These are phyloP conservation scores for Furcasterigmium furcatum DNA, from an alignment of 2,329 filamentous ascomycete species.

Conservation along the genomic window DNA sequence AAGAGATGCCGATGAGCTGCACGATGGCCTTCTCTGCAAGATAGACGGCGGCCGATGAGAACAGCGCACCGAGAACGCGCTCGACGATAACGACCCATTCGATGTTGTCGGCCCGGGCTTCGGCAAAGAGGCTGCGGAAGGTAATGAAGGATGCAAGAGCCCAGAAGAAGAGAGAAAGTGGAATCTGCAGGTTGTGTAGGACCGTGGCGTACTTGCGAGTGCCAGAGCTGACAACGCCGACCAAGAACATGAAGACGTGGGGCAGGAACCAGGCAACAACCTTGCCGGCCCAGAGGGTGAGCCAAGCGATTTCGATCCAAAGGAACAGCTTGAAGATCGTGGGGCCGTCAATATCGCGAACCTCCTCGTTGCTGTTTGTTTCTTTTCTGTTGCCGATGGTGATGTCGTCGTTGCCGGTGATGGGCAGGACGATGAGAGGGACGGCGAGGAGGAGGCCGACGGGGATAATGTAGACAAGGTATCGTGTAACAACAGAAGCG, in stretches of 20 bases:
- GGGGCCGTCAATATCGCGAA: constrained; percentile 36
- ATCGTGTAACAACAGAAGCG: constrained; percentile 62
- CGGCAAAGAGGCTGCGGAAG: constrained; percentile 52
- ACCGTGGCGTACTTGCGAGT: constrained; percentile 69
- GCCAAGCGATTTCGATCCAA: constrained; percentile 68
- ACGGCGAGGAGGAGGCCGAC: constrained; percentile 58
- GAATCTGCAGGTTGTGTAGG: constrained; percentile 60
- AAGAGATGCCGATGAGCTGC: constrained; percentile 80
- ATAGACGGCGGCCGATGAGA: constrained; percentile 68
- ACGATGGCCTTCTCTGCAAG: constrained; percentile 76
- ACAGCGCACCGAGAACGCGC: constrained; percentile 62
- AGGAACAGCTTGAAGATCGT: constrained; percentile 60
- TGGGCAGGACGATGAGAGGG: constrained; percentile 55
- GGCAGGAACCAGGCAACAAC: constrained; percentile 60
- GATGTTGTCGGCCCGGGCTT: constrained; percentile 26
- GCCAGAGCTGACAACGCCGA: constrained; percentile 65
- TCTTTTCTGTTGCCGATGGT: constrained; percentile 33
- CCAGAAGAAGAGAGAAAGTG: constrained; percentile 68
- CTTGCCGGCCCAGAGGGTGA: constrained; percentile 65
- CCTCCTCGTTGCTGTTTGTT: no score
- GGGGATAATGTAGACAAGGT: constrained; percentile 66
- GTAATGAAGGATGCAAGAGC: constrained; percentile 59
- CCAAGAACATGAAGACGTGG: constrained; percentile 63
- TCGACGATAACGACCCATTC: constrained; percentile 57
- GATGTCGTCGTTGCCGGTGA: constrained; percentile 29